A percentile compares a stretch with the other conserved stretches of the same genome.
Conservation (phyloP, 495 filamentous ascomycete species). For the Friedmanniomyces simplex region DNA sequence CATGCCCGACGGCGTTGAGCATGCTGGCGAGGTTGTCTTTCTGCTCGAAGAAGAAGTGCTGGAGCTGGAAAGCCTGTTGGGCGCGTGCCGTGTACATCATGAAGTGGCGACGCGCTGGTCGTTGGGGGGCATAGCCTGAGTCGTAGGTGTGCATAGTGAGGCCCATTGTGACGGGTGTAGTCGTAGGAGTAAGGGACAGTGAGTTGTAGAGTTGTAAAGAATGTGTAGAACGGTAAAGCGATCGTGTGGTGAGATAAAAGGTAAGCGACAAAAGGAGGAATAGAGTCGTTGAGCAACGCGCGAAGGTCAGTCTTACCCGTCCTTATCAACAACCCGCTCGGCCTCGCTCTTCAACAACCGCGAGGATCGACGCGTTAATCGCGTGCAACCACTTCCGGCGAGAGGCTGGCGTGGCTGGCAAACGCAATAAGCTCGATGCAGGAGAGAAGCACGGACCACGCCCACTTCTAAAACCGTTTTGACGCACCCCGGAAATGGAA, state of each 20-base stretch:
- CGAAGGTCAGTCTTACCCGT: neutral
- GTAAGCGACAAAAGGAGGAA: neutral
- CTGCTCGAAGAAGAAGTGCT: slow-evolving; percentile 11
- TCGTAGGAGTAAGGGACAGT: neutral
- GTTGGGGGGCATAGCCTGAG: neutral
- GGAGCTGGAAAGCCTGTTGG: neutral
- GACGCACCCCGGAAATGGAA: too few species aligned
- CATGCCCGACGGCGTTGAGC: slow-evolving; percentile 5
- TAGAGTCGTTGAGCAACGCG: neutral
- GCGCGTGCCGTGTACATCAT: slow-evolving; percentile 13
- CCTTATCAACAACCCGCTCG: slow-evolving; percentile 7
- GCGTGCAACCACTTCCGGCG: neutral
- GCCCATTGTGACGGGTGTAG: neutral
- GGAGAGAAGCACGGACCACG: neutral
- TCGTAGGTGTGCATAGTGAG: neutral
- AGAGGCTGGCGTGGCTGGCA: neutral
- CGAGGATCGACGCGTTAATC: slow-evolving; percentile 8
- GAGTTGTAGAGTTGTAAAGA: neutral
- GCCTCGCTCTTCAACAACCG: slow-evolving; percentile 11
- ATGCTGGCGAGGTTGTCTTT: slow-evolving; percentile 4
- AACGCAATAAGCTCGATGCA: neutral
- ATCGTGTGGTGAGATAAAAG: neutral
- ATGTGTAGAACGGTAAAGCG: neutral
- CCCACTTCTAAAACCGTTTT: neutral
- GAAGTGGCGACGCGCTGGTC: neutral